Conservation (phyloP, 139 green algal genomes). For the Ettlia oleoabundans region DNA sequence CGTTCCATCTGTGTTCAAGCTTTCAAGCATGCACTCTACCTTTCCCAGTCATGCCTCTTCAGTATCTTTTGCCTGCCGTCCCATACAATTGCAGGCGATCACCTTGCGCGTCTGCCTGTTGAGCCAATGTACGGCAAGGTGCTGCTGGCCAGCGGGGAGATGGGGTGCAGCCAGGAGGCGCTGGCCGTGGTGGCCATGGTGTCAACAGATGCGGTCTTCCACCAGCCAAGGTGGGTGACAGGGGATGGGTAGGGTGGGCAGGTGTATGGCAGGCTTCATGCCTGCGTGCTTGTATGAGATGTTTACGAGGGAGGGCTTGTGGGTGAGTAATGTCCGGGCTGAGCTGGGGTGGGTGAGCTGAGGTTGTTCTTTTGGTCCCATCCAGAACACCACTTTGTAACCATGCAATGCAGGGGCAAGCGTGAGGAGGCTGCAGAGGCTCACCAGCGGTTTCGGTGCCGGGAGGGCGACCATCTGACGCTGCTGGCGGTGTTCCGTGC, state of each 20-base stretch:
- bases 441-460: slow-evolving; percentile 65
- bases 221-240: slow-evolving; percentile 40
- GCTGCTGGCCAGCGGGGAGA: slow-evolving; percentile 46
- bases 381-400: neutral
- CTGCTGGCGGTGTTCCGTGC: slow-evolving; percentile 71
- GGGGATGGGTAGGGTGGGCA: neutral
- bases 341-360: neutral
- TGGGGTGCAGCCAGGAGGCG: slow-evolving; percentile 75
- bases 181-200: slow-evolving; percentile 84
- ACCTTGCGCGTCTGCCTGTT: slow-evolving; percentile 81
- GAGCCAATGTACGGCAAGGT: slow-evolving; percentile 79
- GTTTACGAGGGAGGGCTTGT: no score
- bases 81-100: slow-evolving; percentile 33
- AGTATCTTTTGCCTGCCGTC: neutral
- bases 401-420: slow-evolving; percentile 54
- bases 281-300: neutral
- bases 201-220: slow-evolving; percentile 73
- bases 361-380: neutral
- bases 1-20: no score
- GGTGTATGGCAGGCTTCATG: neutral
- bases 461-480: slow-evolving; percentile 84
- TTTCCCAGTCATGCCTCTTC: neutral
- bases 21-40: no score
- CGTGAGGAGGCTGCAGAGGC: slow-evolving; percentile 68
- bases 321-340: no score